A percentile compares a stretch with the other conserved stretches of the same genome.
Conservation (phyloP, 345 rosid genomes). For the Leavenworthia alabamica region DNA sequence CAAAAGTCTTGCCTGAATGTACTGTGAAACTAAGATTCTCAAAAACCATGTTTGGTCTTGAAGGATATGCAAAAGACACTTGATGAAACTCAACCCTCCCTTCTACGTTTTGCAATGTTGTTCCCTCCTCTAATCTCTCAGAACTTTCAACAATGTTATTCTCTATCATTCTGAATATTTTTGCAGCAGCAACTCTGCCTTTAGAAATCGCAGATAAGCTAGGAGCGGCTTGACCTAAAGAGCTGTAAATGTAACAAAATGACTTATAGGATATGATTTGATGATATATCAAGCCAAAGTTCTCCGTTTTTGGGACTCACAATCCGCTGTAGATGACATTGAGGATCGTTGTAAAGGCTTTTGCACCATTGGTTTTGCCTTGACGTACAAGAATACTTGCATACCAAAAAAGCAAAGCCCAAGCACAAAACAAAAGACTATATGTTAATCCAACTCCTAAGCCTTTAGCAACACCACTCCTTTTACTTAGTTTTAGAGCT, state of each 20-base stretch:
- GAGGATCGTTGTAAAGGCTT: conserved; percentile 68
- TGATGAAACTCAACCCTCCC: conserved; percentile 54
- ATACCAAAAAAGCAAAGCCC: conserved; percentile 63
- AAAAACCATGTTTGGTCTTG: conserved; percentile 51
- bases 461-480: conserved; percentile 65
- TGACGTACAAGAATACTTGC: conserved; percentile 67
- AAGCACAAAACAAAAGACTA: conserved; percentile 64
- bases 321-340: conserved; percentile 76
- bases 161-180: conserved; percentile 47
- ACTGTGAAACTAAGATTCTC: conserved; percentile 60
- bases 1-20: conserved; percentile 55
- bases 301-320: conserved; percentile 34
- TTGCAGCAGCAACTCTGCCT: conserved; percentile 64
- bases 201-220: conserved; percentile 69
- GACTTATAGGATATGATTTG: background rate
- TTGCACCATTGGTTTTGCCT: conserved; percentile 54
- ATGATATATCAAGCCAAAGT: conserved; percentile 1
- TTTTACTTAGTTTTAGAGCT: conserved; percentile 54
- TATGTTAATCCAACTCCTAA: conserved; percentile 69
- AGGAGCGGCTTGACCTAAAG: conserved; percentile 76
- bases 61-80: conserved; percentile 65
- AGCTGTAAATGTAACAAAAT: conserved; percentile 32
- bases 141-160: conserved; percentile 20
- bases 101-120: conserved; percentile 34
- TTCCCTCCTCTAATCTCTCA: conserved; percentile 31